phyloP scores from a whole-genome alignment of 2,329 filamentous ascomycete genomes.

The Ophiosphaerella narmari region DNA sequence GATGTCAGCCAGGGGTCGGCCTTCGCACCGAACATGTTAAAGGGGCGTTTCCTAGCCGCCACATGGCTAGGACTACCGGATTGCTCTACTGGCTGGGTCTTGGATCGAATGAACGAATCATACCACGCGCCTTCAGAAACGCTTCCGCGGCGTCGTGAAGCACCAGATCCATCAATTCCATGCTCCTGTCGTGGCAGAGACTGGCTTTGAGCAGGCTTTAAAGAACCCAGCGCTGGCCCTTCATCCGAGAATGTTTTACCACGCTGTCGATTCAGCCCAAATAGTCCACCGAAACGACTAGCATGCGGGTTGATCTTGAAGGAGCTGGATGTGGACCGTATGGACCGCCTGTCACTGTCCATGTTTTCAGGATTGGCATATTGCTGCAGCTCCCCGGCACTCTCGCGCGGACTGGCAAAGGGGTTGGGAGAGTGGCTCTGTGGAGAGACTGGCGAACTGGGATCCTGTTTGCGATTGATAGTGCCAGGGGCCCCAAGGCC shows the following conservation, averaged over 20 bases:
- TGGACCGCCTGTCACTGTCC: constrained; percentile 53
- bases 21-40: constrained; percentile 58
- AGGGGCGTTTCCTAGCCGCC: constrained; percentile 51
- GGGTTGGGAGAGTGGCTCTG: constrained; percentile 51
- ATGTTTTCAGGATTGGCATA: constrained; percentile 48
- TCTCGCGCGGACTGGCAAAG: constrained; percentile 55
- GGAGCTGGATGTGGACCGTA: constrained; percentile 56
- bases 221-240: constrained; percentile 68
- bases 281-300: constrained; percentile 62
- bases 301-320: constrained; percentile 53
- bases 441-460: constrained; percentile 50
- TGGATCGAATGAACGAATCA: constrained; percentile 54
- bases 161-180: constrained; percentile 54
- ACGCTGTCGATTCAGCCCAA: constrained; percentile 63
- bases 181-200: constrained; percentile 69
- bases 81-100: constrained; percentile 38
- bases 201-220: constrained; percentile 75
- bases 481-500: constrained; percentile 50
- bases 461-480: constrained; percentile 39
- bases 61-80: constrained; percentile 44
- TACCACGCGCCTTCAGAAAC: constrained; percentile 60
- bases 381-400: constrained; percentile 49
- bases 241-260: constrained; percentile 65
- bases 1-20: constrained; percentile 57
- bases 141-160: constrained; percentile 60